Conservation (phyloP, 2,329 filamentous ascomycete species). For the Botryotinia calthae region DNA sequence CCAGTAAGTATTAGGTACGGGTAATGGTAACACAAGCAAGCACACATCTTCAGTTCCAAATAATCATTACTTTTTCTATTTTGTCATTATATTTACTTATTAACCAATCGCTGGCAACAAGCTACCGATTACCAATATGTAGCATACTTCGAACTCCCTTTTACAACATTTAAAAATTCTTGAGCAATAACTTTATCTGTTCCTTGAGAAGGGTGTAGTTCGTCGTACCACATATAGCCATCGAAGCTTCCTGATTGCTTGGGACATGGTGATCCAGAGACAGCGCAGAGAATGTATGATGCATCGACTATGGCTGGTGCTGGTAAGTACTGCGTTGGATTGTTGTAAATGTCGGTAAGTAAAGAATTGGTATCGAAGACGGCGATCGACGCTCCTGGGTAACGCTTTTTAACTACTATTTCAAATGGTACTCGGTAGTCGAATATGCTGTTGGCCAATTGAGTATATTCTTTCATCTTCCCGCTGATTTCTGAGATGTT, state of each 20-base stretch:
- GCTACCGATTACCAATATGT: slow-evolving; percentile 34
- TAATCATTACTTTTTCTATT: background rate
- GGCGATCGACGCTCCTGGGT: slow-evolving; percentile 59
- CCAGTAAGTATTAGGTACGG: background rate
- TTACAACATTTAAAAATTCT: slow-evolving; percentile 55
- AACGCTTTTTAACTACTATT: slow-evolving; percentile 45
- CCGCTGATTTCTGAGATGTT: slow-evolving; percentile 48
- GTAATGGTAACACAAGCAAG: background rate
- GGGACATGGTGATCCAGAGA: slow-evolving; percentile 39
- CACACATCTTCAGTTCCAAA: background rate
- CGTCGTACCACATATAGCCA: slow-evolving; percentile 71
- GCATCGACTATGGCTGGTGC: slow-evolving; percentile 61
- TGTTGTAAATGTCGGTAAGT: slow-evolving; percentile 61
- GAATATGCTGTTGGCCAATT: slow-evolving; percentile 49
- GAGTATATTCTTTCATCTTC: slow-evolving; percentile 52
- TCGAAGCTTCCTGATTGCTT: slow-evolving; percentile 45
- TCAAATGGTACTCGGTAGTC: slow-evolving; percentile 51
- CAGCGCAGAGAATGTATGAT: slow-evolving; percentile 54
- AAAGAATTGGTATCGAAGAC: slow-evolving; percentile 66
- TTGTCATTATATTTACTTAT: background rate
- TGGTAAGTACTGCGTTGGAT: slow-evolving; percentile 60
- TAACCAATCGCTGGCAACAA: background rate
- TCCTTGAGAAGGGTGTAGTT: slow-evolving; percentile 68
- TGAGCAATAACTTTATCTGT: slow-evolving; percentile 56
- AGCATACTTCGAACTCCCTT: slow-evolving; percentile 43